Evolutionary conservation across 192 early-diverging fungal species (phyloP).

Genomic region (Gigaspora rosea): DNA sequence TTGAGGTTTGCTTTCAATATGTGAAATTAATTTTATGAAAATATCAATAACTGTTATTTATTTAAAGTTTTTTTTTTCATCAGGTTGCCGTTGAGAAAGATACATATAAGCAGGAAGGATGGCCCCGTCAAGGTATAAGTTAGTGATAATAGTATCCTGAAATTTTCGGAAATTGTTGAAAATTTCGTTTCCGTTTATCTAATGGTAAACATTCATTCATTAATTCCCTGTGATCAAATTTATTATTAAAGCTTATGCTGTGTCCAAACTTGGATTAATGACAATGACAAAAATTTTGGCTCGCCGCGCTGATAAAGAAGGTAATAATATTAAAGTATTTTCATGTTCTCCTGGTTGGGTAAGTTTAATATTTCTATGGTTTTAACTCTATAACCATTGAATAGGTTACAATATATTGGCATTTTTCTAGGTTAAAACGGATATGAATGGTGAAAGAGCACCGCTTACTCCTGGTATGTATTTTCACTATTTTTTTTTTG

Average conservation of each 20-base stretch:
- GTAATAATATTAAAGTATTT: constrained; percentile 26
- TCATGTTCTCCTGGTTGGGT: constrained; percentile 30
- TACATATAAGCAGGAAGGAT: constrained; percentile 18
- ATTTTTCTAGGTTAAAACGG: constrained; percentile 22
- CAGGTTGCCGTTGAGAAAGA: constrained; percentile 19
- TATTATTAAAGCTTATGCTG: constrained; percentile 20
- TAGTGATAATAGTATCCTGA: not conserved
- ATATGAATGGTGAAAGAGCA: constrained; percentile 14
- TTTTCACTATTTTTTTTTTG: not conserved
- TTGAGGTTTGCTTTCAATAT: constrained; percentile 13
- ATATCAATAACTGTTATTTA: not conserved
- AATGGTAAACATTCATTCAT: no score
- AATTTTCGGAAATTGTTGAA: not conserved
- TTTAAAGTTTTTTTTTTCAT: not conserved
- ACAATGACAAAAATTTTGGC: constrained; percentile 5
- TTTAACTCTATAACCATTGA: not conserved
- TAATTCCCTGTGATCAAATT: not conserved
- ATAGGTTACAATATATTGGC: not conserved
- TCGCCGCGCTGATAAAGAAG: constrained; percentile 13
- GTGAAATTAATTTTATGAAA: not conserved
- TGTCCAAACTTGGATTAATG: constrained; percentile 8
- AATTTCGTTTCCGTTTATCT: not conserved
- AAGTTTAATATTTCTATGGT: not conserved
- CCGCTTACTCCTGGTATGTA: constrained; percentile 11
- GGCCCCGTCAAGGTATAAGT: constrained; percentile 15